A percentile compares a stretch with the other conserved stretches of the same genome.
These are phyloP conservation scores for Fraxinus excelsior DNA, from an alignment of 257 asterid species.

Conservation along the genomic window DNA sequence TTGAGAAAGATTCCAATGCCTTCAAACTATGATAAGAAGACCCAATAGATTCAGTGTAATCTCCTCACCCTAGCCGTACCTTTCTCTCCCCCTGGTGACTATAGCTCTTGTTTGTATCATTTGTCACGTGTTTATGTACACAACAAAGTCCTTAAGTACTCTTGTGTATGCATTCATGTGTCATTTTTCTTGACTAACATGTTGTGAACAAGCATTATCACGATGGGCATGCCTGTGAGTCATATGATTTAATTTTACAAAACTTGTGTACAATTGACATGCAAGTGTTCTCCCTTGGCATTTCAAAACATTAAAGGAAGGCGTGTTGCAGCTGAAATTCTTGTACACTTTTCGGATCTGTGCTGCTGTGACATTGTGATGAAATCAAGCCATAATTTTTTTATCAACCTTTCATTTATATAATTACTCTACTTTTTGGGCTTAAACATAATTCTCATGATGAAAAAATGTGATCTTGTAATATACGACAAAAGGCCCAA, in stretches of 20 bases:
- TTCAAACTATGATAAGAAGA: conserved; percentile 70
- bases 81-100: not conserved
- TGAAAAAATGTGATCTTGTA: not conserved
- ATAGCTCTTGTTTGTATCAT: not conserved
- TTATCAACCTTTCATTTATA: not conserved
- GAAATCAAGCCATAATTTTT: not conserved
- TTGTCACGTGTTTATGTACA: not conserved
- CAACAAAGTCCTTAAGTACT: not conserved
- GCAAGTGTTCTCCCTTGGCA: not conserved
- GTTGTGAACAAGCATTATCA: not conserved
- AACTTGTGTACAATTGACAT: not conserved
- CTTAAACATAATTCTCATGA: not conserved
- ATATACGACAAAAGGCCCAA: not conserved
- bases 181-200: not conserved
- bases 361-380: not conserved
- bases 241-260: not conserved
- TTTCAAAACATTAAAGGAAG: not conserved
- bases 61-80: not conserved
- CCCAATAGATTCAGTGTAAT: conserved; percentile 55
- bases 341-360: not conserved
- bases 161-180: not conserved
- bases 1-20: conserved; percentile 58
- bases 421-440: not conserved
- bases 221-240: not conserved
- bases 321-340: not conserved